Evolutionary conservation across 192 early-diverging fungal genomes (phyloP).

Genomic region (Linnemannia elongata): DNA sequence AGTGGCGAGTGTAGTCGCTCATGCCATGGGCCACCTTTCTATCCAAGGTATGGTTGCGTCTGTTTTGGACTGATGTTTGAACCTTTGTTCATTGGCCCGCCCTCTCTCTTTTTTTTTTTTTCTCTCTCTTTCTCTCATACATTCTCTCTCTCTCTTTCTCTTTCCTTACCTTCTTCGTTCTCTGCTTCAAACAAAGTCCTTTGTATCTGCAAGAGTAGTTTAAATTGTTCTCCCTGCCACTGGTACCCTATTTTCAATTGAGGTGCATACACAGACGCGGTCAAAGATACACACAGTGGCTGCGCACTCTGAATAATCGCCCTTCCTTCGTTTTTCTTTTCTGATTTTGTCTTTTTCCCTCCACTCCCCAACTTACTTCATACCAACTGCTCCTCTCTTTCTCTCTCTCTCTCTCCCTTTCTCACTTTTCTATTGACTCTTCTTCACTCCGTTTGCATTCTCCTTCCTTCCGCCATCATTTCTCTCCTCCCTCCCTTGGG

Average conservation of each 20-base stretch:
- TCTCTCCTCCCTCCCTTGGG: not conserved
- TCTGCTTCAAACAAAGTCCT: too few species aligned
- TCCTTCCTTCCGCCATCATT: not conserved
- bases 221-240: not conserved
- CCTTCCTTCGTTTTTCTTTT: not conserved
- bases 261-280: not conserved
- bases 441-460: not conserved
- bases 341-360: not conserved
- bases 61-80: too few species aligned
- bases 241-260: not conserved
- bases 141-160: not conserved
- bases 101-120: too few species aligned
- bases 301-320: not conserved
- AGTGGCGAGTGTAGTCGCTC: too few species aligned
- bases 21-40: too few species aligned
- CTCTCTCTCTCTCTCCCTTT: too few species aligned
- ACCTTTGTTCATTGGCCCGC: too few species aligned
- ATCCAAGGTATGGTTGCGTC: too few species aligned
- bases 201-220: not conserved
- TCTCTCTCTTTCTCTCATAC: too few species aligned
- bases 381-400: not conserved
- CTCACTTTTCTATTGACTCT: too few species aligned
- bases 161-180: too few species aligned
- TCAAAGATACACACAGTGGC: not conserved
- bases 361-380: not conserved